Percentiles rank a stretch among this genome's conserved stretches.
Evolutionary conservation across 495 filamentous ascomycete species (phyloP).

Genomic region (Usnea hakonensis): DNA sequence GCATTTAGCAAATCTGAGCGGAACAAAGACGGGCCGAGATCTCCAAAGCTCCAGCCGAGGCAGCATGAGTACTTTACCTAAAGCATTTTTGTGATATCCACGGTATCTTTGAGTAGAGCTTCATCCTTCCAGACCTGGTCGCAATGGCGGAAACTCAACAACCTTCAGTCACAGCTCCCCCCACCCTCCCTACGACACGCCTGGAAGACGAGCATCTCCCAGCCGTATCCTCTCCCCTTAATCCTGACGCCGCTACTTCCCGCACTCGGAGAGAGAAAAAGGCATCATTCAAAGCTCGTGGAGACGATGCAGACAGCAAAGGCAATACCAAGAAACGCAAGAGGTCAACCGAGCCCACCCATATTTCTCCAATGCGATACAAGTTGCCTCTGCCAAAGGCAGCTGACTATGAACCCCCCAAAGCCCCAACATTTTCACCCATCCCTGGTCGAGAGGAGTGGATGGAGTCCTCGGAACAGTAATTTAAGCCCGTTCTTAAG

Average conservation of each 20-base stretch:
- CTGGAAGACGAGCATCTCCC: constrained; percentile 36
- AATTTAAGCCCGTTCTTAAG: constrained; percentile 21
- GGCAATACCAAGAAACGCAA: constrained; percentile 43
- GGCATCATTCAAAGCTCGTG: constrained; percentile 69
- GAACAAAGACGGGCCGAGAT: no score
- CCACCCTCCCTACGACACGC: constrained; percentile 51
- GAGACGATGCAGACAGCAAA: constrained; percentile 49
- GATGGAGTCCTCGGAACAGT: constrained; percentile 57
- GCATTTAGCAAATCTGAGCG: no score
- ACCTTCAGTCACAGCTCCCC: constrained; percentile 18
- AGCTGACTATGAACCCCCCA: constrained; percentile 51
- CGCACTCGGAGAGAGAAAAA: constrained; percentile 49
- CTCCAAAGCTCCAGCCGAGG: no score
- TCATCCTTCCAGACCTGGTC: no score
- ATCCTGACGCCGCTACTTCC: constrained; percentile 43
- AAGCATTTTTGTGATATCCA: not conserved
- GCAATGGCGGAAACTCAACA: constrained; percentile 8
- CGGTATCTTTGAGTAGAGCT: not conserved
- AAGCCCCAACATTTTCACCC: constrained; percentile 45
- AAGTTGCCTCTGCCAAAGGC: constrained; percentile 50
- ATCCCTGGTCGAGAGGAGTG: constrained; percentile 35
- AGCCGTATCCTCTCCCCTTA: constrained; percentile 54
- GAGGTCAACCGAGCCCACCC: constrained; percentile 24
- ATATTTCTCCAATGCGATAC: constrained; percentile 44
- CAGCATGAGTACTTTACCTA: not conserved